Evolutionary conservation across 441 rosid genomes (phyloP), one percentile per base, ranked within the genome.

Genomic region (Gossypium davidsonii): DNA sequence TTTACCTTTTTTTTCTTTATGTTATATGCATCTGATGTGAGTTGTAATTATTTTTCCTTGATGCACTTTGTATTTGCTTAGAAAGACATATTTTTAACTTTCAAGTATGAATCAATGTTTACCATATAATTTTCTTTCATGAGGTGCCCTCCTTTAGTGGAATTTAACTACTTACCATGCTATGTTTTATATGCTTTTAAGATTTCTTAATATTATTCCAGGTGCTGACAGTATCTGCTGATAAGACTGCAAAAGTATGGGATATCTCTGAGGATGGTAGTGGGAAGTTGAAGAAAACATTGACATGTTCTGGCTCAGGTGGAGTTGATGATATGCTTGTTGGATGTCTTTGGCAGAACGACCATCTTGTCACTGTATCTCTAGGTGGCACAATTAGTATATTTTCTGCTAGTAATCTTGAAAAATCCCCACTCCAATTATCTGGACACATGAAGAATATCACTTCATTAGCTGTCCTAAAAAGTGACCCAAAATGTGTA

Each of bases 191-290:
- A 1, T 42, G 58, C 42, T 23, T 57, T 23, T 78, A 67, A 58
- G 63, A 44, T 53, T 23, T 53, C 12, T 8, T 31, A 2, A 17
- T 59, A 37, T 80, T 69, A 81, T 21, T 72, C 61, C 79, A 94
- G 98, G 94, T 86, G 46, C 76, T 94, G 58, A 94, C 98, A 4
- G 97, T 84, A 14, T 94, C 98, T 79, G 98, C 97, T 60, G 98
- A 94, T 86, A 94, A 94, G 89, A 87, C 97, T 61, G 96, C 97
- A 3, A 94, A 94, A 83, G 78, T 94, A 61, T 94, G 98, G 98
- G 93, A 91, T 56, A 91, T 94, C 70, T 80, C 85, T 46, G 91
- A 87, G 60, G 83, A 85, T 60, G 95, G 96, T 74, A 84, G 71
- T 61, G 96, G 97, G 70, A 84, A 79, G 49, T 72, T 90, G 81